These are phyloP conservation scores for Blastomyces emzantsi DNA, from an alignment of 2,329 filamentous ascomycete genomes.

Conservation along the genomic window DNA sequence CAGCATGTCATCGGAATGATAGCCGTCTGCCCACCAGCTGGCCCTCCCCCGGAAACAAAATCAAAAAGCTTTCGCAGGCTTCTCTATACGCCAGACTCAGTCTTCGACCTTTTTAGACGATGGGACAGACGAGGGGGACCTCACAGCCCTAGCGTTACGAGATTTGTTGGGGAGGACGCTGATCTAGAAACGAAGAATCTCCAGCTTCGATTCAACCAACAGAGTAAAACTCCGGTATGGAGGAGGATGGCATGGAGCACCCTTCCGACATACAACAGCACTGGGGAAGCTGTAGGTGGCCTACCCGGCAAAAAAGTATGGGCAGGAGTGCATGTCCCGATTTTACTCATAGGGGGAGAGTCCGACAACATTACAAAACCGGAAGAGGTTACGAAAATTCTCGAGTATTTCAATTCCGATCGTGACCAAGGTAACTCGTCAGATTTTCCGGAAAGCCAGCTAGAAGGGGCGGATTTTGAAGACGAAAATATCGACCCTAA, in stretches of 20 bases:
- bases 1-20: constrained; percentile 65
- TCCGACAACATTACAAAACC: constrained; percentile 68
- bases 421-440: background rate
- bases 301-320: constrained; percentile 63
- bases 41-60: constrained; percentile 49
- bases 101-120: constrained; percentile 67
- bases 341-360: constrained; percentile 71
- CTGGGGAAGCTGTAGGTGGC: constrained; percentile 50
- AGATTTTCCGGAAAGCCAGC: background rate
- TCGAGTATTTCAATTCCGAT: constrained; percentile 30
- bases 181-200: constrained; percentile 35
- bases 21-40: constrained; percentile 69
- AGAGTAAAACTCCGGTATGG: constrained; percentile 75
- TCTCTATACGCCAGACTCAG: constrained; percentile 53
- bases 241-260: constrained; percentile 68
- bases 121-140: constrained; percentile 73
- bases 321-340: constrained; percentile 61
- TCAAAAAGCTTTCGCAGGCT: constrained; percentile 47
- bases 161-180: constrained; percentile 51
- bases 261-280: constrained; percentile 51
- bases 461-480: background rate
- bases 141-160: constrained; percentile 65
- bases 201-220: constrained; percentile 54
- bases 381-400: constrained; percentile 60
- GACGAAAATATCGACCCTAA: background rate